Percentiles rank a stretch among this genome's conserved stretches.
phyloP scores from a whole-genome alignment of 2,329 filamentous ascomycete species.

The Coleophoma eucalyptorum region DNA sequence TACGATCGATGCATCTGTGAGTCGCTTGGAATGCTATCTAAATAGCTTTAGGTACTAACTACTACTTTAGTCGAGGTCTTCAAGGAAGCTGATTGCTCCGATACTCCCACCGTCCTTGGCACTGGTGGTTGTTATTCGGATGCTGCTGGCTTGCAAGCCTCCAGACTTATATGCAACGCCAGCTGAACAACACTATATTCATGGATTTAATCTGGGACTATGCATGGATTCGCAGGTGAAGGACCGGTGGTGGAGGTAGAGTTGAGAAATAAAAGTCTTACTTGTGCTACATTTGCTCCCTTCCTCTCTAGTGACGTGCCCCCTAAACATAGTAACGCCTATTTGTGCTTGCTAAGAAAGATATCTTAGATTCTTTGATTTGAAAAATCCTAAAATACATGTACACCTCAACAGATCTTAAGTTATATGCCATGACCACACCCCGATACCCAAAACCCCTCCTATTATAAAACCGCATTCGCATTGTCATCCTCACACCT shows the following conservation, averaged over 20 bases:
- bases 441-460: background rate
- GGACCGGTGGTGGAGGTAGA: background rate
- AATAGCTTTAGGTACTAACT: background rate
- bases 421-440: background rate
- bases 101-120: background rate
- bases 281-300: too few relatives aligned
- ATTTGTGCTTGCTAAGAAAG: background rate
- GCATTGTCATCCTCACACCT: background rate
- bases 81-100: background rate
- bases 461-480: background rate
- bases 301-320: too few relatives aligned
- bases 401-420: background rate
- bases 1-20: background rate
- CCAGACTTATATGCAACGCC: background rate
- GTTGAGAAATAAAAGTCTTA: too few relatives aligned
- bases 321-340: too few relatives aligned
- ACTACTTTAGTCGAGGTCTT: background rate
- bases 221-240: background rate
- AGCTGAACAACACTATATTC: background rate
- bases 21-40: background rate
- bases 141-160: background rate
- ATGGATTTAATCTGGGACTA: background rate
- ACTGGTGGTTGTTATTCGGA: background rate
- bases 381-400: conserved; percentile 2
- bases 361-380: background rate